Percentiles rank a stretch among this genome's conserved stretches.
Conservation (phyloP, 495 filamentous ascomycete species). For the Neurospora intermedia region DNA sequence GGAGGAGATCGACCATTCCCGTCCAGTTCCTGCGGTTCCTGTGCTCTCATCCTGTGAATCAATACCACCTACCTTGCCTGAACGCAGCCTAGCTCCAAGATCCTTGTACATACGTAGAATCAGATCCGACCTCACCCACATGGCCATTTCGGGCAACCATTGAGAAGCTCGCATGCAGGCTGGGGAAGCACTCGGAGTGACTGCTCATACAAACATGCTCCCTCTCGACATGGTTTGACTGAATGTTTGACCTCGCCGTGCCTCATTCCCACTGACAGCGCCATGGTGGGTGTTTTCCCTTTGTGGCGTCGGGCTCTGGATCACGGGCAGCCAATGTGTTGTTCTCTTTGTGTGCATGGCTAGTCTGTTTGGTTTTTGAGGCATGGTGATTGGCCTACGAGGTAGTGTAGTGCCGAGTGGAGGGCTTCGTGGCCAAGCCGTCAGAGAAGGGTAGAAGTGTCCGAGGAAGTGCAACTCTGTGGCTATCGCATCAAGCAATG, state of each 20-base stretch:
- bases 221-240: neutral
- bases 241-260: neutral
- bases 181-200: neutral
- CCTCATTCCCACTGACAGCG: neutral
- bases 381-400: neutral
- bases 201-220: neutral
- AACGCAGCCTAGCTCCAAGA: neutral
- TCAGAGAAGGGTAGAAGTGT: neutral
- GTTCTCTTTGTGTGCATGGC: neutral
- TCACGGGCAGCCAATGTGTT: neutral
- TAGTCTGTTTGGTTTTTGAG: neutral
- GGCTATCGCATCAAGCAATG: neutral
- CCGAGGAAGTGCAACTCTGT: neutral
- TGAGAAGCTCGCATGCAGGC: neutral
- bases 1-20: neutral
- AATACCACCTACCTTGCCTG: neutral
- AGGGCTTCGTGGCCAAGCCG: neutral
- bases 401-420: neutral
- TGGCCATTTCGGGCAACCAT: neutral
- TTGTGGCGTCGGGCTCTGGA: neutral
- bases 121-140: neutral
- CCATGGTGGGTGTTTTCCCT: neutral
- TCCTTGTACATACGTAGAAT: neutral
- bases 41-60: neutral
- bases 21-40: neutral